Base-by-base conservation (phyloP, 1,284 basidiomycete genomes). In the Athelia sp. region DNA sequence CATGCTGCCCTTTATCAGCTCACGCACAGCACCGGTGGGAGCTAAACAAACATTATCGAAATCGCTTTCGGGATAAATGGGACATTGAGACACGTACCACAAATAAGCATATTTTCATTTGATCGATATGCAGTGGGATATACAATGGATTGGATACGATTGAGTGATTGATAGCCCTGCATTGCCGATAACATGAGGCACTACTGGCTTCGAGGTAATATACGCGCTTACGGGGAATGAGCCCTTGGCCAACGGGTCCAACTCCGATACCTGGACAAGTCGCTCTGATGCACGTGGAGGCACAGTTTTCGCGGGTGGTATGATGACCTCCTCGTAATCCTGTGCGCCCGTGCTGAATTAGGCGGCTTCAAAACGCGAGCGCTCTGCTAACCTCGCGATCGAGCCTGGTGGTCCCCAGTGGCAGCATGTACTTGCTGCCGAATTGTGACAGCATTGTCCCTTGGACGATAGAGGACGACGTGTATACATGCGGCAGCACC, bases 81-180 rank as follows among this genome's bases (percentile, higher is more conserved):
- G 14, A 45, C 17, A 45, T 29, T 13, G 26, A 36, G 34, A 50
- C n/a, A 69, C 82, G 59, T 60, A 92, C 92, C 92, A 59, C 96
- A 99, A 47, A 99, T 79, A 34, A 99, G 82, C 74, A 99, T 82
- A 62, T 99, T 99, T 68, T 98, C 97, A 58, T 98, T 98, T 1
- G 93, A 90, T 19, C 81, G 76, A 69, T 98, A 98, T 1, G 95
- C 97, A 2, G 92, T 91, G 0, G 91, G 89, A 67, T 90, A 98
- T 13, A 99, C 88, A 50, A 97, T 93, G 6, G 92, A 96, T 65
- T 99, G 97, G 54, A 99, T 89, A 54, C 97, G 81, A 63, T 99
- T 99, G 54, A 99, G 75, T 17, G 84, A 78, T 43, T 78, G 73
- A 63, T 99, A 99, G 22, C 91, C 91, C 84, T 94, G 50, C n/a